Evolutionary conservation across 768 basidiomycete genomes (phyloP), one percentile per base, ranked within the genome.

Genomic region (Auricularia auricula-judae): DNA sequence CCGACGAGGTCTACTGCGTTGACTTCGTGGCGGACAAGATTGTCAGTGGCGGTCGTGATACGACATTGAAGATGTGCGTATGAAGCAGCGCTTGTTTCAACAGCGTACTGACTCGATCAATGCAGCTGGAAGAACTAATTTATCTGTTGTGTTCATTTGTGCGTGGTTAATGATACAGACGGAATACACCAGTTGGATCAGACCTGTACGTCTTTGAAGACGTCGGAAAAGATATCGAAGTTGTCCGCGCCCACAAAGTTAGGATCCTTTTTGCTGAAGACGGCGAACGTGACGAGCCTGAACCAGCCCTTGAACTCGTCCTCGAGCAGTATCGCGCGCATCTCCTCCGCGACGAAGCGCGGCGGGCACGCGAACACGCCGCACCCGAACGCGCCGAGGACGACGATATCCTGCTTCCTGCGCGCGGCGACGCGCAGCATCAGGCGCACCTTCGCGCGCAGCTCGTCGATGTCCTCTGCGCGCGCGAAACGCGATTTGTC

Each of bases 21-120:
- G 96, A 98, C 75, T 99, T 97, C 72, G 95, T 99, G 1, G 95
- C 94, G 0, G 96, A 99, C 77, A 99, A 99, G 74, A 84, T 98
- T n/a, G 93, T 97, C 68, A 96, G 93, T 72, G 96, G 95, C n/a
- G 96, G 96, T 4, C 18, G 47, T 5, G 47, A 51, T 18, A 51
- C 47, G 0, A 51, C 47, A 0, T 18, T 51, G 18, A 51, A 51
- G 16, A 51, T 51, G 47, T 51, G 21, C 8, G 47, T 51, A 29
- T 29, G 29, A 2, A 29, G 29, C 29, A 29, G 3, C 29, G 18
- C 47, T 51, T 18, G 11, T 21, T 51, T 18, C 29, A 3, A 29
- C 29, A 29, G 29, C 2, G 2, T 29, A 29, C 29, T 51, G 16
- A 51, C 47, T 0, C 47, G 10, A 1, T 2, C 5, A 21, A 12